A percentile compares a stretch with the other conserved stretches of the same genome.
These are phyloP conservation scores for Massarina eburnea DNA, from an alignment of 2,329 filamentous ascomycete genomes.

Conservation along the genomic window DNA sequence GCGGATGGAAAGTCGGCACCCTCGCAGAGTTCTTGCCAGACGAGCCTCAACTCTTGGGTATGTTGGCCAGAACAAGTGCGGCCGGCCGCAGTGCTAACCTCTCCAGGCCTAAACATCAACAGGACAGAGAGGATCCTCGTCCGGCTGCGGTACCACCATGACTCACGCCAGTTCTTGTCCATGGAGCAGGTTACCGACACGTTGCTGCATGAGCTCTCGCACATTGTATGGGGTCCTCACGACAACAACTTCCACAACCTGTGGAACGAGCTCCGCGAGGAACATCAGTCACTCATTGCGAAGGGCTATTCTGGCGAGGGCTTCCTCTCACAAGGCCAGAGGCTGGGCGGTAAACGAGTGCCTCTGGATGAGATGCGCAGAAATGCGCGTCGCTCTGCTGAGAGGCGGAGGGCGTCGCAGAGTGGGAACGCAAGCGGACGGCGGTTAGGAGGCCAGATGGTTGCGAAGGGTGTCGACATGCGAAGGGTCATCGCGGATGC, in stretches of 20 bases:
- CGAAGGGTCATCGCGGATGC: constrained; percentile 72
- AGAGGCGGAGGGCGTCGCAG: constrained; percentile 63
- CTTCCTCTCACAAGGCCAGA: constrained; percentile 75
- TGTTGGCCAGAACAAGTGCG: not conserved
- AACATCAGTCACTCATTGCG: constrained; percentile 72
- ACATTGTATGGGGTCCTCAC: constrained; percentile 83
- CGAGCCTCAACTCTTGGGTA: constrained; percentile 71
- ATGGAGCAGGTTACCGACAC: constrained; percentile 83
- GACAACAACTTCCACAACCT: constrained; percentile 79
- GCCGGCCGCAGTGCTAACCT: constrained; percentile 14
- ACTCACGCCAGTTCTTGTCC: constrained; percentile 75
- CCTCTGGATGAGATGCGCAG: constrained; percentile 71
- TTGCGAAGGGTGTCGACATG: constrained; percentile 65
- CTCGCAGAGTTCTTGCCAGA: constrained; percentile 84
- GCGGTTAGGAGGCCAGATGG: constrained; percentile 67
- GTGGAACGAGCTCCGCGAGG: constrained; percentile 87
- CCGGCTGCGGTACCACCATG: constrained; percentile 74
- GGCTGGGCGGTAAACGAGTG: constrained; percentile 64
- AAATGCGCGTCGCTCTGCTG: constrained; percentile 71
- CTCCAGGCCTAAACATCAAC: constrained; percentile 71
- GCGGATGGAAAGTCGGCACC: constrained; percentile 75
- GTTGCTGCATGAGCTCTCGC: constrained; percentile 90
- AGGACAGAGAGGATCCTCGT: constrained; percentile 77
- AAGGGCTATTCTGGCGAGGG: constrained; percentile 92
- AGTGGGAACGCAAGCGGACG: constrained; percentile 71